Evolutionary conservation across 805 yeast genomes (phyloP), one percentile per base, ranked within the genome.

Genomic region (Cyberlindnera bimundalis): DNA sequence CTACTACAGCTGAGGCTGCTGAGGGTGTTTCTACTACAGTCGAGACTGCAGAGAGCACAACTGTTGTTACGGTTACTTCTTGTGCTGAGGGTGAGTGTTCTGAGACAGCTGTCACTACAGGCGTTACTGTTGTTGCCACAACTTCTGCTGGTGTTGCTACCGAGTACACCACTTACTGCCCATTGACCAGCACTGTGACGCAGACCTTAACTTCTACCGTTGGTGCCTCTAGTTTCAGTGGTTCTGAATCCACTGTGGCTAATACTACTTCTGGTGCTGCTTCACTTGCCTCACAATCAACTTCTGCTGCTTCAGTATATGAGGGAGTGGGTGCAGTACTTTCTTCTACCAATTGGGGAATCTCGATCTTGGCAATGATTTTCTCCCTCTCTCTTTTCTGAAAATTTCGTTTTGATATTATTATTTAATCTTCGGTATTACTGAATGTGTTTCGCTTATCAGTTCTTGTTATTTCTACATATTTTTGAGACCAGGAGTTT

Each of bases 111-210:
- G 32, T 34, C 8, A 34, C 42, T 12, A 42, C 46, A 7, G 46
- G 46, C 17, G 42, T 38, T 8, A 2, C 60, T 29, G 28, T 49
- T 44, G 32, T 58, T 53, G 0, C 65, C 63, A 5, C 33, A 15
- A 32, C 37, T 15, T 13, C 20, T 17, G 25, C 12, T 2, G 33
- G 28, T 9, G 18, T 31, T 10, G 28, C 19, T 15, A 34, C 39
- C 3, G 31, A 28, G 19, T 40, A n/a, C n/a, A n/a, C n/a, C n/a
- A n/a, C n/a, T n/a, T n/a, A n/a, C n/a, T n/a, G n/a, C n/a, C n/a
- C n/a, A 40, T n/a, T n/a, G n/a, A n/a, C n/a, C n/a, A n/a, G n/a
- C n/a, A n/a, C n/a, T n/a, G n/a, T n/a, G n/a, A n/a, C n/a, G n/a
- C n/a, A n/a, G n/a, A n/a, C n/a, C n/a, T n/a, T n/a, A n/a, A n/a